Evolutionary conservation across 1,284 basidiomycete genomes (phyloP), one percentile per base, ranked within the genome.

Genomic region (Golubevia sp.): DNA sequence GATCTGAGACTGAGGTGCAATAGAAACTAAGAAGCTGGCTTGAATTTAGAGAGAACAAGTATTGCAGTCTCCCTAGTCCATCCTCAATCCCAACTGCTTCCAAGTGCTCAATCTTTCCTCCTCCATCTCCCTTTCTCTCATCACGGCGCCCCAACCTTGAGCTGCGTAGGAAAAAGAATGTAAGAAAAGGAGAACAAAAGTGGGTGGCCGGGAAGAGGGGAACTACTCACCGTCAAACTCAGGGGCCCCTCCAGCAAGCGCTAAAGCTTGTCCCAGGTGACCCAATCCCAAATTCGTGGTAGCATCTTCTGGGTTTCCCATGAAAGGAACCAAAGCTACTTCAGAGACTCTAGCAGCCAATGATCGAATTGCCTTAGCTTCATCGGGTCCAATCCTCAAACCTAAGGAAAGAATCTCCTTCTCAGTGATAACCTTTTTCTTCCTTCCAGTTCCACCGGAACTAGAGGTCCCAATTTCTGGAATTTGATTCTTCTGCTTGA

Each of bases 321-420:
- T 24, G 18, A 44, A 44, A 44, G 38, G 38, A 44, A 44, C 18
- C 38, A 44, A 44, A 44, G 38, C 38, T 1, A 68, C 24, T 5
- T 59, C 58, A 49, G 74, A 77, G 27, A 83, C 59, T 8, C 76
- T 55, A 62, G 74, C 74, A 0, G 77, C 80, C 27, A 83, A 51
- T 58, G 69, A 66, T 48, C 74, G 74, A 38, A 83, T 68, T 44
- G 65, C 61, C 26, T 63, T 51, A 48, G 78, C 75, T 56, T 83
- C 77, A 8, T 64, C 65, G 0, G 73, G 70, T 3, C 74, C 77
- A 3, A 82, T 67, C 2, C 79, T 64, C 58, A 83, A 67, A 0
- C 80, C 80, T 58, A 75, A 68, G 5, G 77, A 63, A 59, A 83
- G 79, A 50, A 83, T 67, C 64, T 83, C 79, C 7, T 71, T 69